Conservation (phyloP, 768 basidiomycete genomes). For the Tulasnella sp. region DNA sequence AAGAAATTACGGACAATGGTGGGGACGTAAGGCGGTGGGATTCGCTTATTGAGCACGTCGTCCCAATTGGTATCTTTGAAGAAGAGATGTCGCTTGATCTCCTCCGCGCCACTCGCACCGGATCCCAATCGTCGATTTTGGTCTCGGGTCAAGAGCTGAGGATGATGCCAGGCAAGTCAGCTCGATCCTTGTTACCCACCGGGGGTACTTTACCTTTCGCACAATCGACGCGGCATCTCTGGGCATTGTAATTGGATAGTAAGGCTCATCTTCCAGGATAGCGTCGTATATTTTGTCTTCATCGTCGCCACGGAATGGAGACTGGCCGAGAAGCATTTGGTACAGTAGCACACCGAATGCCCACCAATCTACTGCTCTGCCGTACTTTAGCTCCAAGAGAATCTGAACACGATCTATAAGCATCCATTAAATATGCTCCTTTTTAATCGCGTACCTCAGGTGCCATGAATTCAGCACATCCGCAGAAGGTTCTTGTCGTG, state of each 20-base stretch:
- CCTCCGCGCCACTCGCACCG: constrained; percentile 87
- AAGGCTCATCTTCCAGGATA: constrained; percentile 94
- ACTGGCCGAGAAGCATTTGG: constrained; percentile 98
- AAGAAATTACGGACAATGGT: constrained; percentile 63
- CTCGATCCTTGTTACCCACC: neutral
- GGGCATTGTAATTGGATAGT: constrained; percentile 99
- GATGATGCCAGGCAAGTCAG: neutral
- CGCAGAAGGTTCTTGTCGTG: constrained; percentile 98
- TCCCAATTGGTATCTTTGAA: constrained; percentile 98
- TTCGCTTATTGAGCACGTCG: constrained; percentile 94
- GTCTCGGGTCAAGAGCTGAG: constrained; percentile 86
- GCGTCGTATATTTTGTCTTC: constrained; percentile 99
- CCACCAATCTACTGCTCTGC: constrained; percentile 99
- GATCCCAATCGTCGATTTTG: constrained; percentile 87
- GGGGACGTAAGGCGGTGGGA: constrained; percentile 96
- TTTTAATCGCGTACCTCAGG: constrained; percentile 66
- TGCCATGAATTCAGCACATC: constrained; percentile 99
- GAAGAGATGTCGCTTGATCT: constrained; percentile 96
- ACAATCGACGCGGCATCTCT: constrained; percentile 92
- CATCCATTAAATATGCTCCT: neutral
- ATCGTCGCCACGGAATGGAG: constrained; percentile 98
- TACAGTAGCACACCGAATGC: constrained; percentile 98
- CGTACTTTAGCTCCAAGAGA: constrained; percentile 97
- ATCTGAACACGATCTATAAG: constrained; percentile 54
- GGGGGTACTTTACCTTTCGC: constrained; percentile 64